A percentile compares a stretch with the other conserved stretches of the same genome.
Evolutionary conservation across 1,139 yeast genomes (phyloP).

Genomic region (Blastobotrys apis): DNA sequence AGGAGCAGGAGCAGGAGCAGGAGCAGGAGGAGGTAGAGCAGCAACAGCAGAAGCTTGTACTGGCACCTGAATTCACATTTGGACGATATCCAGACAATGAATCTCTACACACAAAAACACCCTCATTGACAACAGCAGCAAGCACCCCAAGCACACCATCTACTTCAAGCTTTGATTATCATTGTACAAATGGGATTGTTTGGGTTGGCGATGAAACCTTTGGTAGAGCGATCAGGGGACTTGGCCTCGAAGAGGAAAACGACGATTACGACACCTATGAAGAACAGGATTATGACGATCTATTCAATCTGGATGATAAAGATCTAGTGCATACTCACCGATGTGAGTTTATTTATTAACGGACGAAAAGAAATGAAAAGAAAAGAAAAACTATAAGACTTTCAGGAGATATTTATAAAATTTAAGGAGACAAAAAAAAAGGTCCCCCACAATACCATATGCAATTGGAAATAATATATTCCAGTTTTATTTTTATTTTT

Average conservation of each 20-base stretch:
- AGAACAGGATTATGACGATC: not conserved
- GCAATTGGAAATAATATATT: not conserved
- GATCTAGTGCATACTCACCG: too few species aligned
- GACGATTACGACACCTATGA: slow-evolving; percentile 6
- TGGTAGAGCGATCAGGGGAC: not conserved
- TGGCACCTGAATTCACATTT: too few species aligned
- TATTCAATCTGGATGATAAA: too few species aligned
- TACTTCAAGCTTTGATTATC: slow-evolving; percentile 4
- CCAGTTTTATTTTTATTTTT: not conserved
- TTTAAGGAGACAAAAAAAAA: not conserved
- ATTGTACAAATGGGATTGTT: slow-evolving; percentile 3
- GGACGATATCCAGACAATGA: too few species aligned
- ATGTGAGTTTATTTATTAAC: too few species aligned
- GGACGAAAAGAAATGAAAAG: too few species aligned
- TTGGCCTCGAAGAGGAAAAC: not conserved
- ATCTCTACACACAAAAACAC: too few species aligned
- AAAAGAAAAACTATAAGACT: too few species aligned
- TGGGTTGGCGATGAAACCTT: slow-evolving; percentile 8
- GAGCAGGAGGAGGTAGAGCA: too few species aligned
- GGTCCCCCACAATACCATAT: too few species aligned
- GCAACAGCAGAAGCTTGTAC: too few species aligned
- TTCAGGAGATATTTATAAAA: not conserved
- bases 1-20: too few species aligned
- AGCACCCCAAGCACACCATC: slow-evolving; percentile 5
- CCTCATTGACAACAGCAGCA: not conserved